Conservation (phyloP, 2,329 filamentous ascomycete species). For the Cadophora sp. region DNA sequence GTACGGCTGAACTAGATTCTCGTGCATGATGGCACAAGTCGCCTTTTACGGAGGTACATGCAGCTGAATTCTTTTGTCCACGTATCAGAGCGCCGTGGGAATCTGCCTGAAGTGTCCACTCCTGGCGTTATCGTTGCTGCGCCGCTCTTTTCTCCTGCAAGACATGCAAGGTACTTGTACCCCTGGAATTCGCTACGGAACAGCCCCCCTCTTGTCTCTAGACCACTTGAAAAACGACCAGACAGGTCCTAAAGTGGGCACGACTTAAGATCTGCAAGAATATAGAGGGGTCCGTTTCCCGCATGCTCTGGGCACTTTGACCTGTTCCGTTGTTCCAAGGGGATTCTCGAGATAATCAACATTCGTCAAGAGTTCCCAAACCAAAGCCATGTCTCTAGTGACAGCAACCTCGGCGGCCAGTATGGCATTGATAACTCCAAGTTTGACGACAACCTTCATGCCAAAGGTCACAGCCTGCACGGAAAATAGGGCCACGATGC, state of each 20-base stretch:
- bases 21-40: conserved; percentile 6
- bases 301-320: background rate
- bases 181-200: background rate
- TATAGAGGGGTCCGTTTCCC: background rate
- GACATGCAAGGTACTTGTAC: background rate
- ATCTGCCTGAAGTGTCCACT: background rate
- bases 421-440: conserved; percentile 20
- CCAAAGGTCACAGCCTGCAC: conserved; percentile 33
- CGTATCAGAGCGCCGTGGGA: background rate
- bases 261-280: background rate
- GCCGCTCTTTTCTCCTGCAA: background rate
- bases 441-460: conserved; percentile 31
- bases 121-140: background rate
- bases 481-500: conserved; percentile 36
- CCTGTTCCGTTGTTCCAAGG: background rate
- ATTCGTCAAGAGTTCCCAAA: background rate
- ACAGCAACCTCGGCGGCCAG: conserved; percentile 4
- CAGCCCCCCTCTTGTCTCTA: background rate
- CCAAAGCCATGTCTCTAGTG: background rate
- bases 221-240: background rate
- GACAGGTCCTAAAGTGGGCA: background rate
- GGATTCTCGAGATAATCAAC: background rate
- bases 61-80: background rate
- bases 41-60: background rate
- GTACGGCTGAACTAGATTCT: background rate